Evolutionary conservation across 1,139 yeast species (phyloP), one percentile per base, ranked within the genome.

Genomic region (Nakaseomyces delphensis): DNA sequence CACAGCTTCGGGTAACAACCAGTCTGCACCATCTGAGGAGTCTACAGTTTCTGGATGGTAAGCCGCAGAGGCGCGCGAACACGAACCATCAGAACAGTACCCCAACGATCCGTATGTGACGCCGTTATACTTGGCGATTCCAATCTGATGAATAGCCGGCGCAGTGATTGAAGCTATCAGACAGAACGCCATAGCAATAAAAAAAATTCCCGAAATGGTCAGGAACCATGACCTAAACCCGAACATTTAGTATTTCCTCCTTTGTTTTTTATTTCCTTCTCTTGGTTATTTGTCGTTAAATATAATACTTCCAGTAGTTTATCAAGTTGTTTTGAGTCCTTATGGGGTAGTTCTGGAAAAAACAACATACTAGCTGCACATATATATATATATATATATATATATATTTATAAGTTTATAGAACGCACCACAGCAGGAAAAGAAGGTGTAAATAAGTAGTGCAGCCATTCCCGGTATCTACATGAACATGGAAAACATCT

Each of bases 21-120:
- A 76, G 25, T 33, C 27, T 35, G 69, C 69, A 27, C 58, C 56
- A 10, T 62, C 54, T 32, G 62, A 63, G 11, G 55, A 55, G 14
- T 59, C 56, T 3, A 60, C 49, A 8, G 50, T 51, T 11, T 50
- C 51, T 3, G 64, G 56, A 10, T 63, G 49, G 53, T 80, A 80
- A 1, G 82, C 82, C 1, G 79, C 67, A 1, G 71, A 61, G 0
- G 70, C 66, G 0, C 51, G 41, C 0, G 80, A 68, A 62, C 95
- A 84, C 5, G 64, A 58, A 3, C 59, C 57, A 6, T 60, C 52
- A 18, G 63, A 57, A 62, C 97, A 89, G 49, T 76, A 74, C 1
- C 97, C 98, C 67, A 89, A 84, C 1, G 85, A 86, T 4, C 98
- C 98, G 60, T 81, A 91, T 43, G 73, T 67, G 56, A 70, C 69